Base-by-base conservation (phyloP, 2,329 filamentous ascomycete genomes). In the Sclerotinia nivalis region DNA sequence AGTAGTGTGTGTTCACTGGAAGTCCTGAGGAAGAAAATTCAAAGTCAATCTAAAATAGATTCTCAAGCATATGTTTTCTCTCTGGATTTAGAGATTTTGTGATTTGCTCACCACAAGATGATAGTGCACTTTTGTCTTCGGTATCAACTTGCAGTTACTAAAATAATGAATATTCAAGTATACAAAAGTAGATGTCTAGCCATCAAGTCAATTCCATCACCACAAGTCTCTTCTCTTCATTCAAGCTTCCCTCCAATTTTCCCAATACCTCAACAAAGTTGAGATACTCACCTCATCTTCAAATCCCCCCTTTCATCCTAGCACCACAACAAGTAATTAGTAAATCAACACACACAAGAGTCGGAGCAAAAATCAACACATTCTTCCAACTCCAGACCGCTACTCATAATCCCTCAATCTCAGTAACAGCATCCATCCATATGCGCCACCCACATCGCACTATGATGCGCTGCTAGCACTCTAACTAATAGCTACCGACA, bases 11-110 rank as follows among this genome's bases (percentile, higher is more conserved):
- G 65, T 25, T 25, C 31, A n/a, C 40, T 49, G 28, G 43, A 52
- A 49, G 43, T 59, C 58, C n/a, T 28, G 65, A 67, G 37, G 28
- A 67, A 37, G 58, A 40, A 43, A 59, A 52, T 20, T 64, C 60
- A 28, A 37, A 40, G 25, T 65, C 22, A 59, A 67, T 58, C 40
- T 22, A 49, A 58, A 59, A 31, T 67, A 56, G 50, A 50, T 59
- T 67, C 40, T 67, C 40, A 67, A 59, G 20, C 10, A 59, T 28
- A 8, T 67, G 9, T 67, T 45, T 15, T 43, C 20, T 34, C 31
- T n/a, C 28, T 34, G 4, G 1, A 25, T 40, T 15, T n/a, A 7
- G 10, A 22, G 4, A 0, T 15, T 52, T 25, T 40, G 22, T 52
- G 61, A 65, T 52, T 34, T 37, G 45, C 13, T 40, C n/a, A 10